phyloP scores from a whole-genome alignment of 805 yeast genomes.

The Ogataea pilisensis region DNA sequence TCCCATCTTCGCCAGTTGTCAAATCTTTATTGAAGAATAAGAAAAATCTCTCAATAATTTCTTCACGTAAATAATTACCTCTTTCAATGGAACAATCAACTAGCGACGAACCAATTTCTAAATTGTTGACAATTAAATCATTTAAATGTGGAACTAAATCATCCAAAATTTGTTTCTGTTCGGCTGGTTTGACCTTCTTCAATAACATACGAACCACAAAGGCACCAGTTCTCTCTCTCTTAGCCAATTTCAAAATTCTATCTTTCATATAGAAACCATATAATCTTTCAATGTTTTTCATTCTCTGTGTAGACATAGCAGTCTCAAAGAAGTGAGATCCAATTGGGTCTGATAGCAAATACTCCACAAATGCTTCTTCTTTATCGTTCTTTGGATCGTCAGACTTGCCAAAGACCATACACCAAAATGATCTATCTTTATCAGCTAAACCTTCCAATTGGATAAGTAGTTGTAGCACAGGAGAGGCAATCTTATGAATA shows the following conservation, averaged over 20 bases:
- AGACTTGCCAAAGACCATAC: conserved; percentile 50
- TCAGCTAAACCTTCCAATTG: conserved; percentile 80
- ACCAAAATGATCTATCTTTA: conserved; percentile 69
- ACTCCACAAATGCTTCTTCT: conserved; percentile 80
- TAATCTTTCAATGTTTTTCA: conserved; percentile 66
- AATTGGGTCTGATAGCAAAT: conserved; percentile 78
- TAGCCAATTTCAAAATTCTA: conserved; percentile 67
- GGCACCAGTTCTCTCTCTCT: conserved; percentile 80
- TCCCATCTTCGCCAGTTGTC: conserved; percentile 24
- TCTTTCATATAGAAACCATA: conserved; percentile 69
- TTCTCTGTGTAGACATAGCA: conserved; percentile 59
- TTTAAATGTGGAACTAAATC: conserved; percentile 63
- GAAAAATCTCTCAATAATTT: conserved; percentile 47
- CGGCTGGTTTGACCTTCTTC: conserved; percentile 56
- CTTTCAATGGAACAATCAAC: conserved; percentile 62
- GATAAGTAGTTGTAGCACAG: conserved; percentile 74
- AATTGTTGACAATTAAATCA: conserved; percentile 56
- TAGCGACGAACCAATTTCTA: conserved; percentile 64
- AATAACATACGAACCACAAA: conserved; percentile 73
- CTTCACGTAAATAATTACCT: conserved; percentile 55
- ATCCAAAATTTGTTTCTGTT: conserved; percentile 60
- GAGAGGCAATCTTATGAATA: conserved; percentile 78
- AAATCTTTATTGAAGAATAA: conserved; percentile 36
- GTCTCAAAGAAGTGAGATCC: conserved; percentile 90
- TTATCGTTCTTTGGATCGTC: conserved; percentile 48